Evolutionary conservation across 495 filamentous ascomycete genomes (phyloP).

Genomic region (Podospora australis): DNA sequence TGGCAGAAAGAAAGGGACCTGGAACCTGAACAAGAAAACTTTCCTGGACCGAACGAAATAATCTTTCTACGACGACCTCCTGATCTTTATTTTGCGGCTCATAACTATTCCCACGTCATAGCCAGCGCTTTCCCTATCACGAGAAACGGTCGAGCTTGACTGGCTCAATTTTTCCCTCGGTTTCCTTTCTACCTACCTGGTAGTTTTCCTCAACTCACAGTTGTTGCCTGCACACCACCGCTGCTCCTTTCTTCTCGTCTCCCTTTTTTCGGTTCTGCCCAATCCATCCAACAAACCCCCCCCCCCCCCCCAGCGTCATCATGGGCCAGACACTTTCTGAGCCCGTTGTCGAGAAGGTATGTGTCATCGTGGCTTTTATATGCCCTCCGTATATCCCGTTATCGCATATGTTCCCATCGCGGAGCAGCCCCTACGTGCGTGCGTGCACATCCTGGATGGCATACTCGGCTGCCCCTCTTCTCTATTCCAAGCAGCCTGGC

Average conservation of each 20-base stretch:
- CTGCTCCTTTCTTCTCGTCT: conserved; percentile 3
- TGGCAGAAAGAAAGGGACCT: conserved; percentile 10
- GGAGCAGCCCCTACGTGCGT: too few relatives aligned
- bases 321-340: conserved; percentile 99
- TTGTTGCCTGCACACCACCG: not conserved
- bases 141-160: too few relatives aligned
- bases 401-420: not conserved
- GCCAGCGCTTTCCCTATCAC: too few relatives aligned
- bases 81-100: too few relatives aligned
- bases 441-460: conserved; percentile 1
- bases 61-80: too few relatives aligned
- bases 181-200: too few relatives aligned
- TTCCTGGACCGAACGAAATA: not conserved
- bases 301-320: conserved; percentile 21
- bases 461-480: conserved; percentile 8
- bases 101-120: too few relatives aligned
- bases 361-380: conserved; percentile 21
- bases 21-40: not conserved
- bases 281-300: conserved; percentile 17
- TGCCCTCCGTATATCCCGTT: too few relatives aligned
- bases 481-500: conserved; percentile 16
- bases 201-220: too few relatives aligned
- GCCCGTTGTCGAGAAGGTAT: conserved; percentile 97
- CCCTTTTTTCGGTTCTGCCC: conserved; percentile 7
- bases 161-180: too few relatives aligned